Conservation (phyloP, 805 yeast species). For the Candida peoriensis region DNA sequence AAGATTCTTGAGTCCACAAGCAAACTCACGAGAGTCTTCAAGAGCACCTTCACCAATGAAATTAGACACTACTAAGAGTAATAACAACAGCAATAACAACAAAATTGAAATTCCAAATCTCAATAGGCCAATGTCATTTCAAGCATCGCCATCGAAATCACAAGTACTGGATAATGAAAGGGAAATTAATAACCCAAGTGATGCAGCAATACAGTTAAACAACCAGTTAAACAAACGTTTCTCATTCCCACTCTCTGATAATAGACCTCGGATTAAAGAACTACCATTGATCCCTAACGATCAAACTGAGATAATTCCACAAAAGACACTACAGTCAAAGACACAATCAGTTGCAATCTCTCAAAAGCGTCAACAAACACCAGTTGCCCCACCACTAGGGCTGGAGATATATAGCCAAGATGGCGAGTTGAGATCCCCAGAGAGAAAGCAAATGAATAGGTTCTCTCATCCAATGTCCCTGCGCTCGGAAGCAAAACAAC, state of each 20-base stretch:
- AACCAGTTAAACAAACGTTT: conserved; percentile 21
- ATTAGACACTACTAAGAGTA: too few species aligned
- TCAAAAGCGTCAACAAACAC: too few species aligned
- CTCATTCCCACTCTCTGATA: too few species aligned
- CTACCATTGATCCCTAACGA: conserved; percentile 1
- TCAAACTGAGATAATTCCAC: neutral
- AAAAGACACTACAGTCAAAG: neutral
- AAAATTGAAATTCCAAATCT: conserved; percentile 13
- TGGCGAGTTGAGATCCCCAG: conserved; percentile 3
- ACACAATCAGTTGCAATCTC: conserved; percentile 9
- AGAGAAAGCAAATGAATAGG: conserved; percentile 1
- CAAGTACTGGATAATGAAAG: conserved; percentile 17
- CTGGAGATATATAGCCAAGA: conserved; percentile 4
- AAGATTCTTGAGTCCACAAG: conserved; percentile 10
- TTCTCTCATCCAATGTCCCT: neutral
- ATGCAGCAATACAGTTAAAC: conserved; percentile 19
- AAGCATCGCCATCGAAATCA: neutral
- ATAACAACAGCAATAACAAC: neutral
- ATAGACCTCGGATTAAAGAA: too few species aligned
- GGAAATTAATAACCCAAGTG: conserved; percentile 24
- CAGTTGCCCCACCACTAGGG: conserved; percentile 4
- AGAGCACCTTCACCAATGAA: too few species aligned
- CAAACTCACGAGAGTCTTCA: too few species aligned
- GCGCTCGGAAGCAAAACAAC: neutral
- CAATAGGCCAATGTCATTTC: neutral